phyloP scores from a whole-genome alignment of 73 alveolate species.

The Stentor roeselii region DNA sequence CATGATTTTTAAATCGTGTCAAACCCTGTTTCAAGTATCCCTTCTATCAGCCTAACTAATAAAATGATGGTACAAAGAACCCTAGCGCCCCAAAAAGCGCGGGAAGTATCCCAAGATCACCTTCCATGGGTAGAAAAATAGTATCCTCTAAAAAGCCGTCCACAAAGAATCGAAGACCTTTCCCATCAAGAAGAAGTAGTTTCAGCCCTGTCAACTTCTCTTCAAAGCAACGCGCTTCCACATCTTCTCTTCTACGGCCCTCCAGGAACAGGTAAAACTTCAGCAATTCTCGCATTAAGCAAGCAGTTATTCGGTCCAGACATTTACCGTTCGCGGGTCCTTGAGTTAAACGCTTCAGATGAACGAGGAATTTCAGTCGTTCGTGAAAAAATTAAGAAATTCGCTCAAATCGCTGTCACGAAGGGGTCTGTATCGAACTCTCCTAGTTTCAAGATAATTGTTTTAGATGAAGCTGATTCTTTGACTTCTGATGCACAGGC shows the following conservation, averaged over 20 bases:
- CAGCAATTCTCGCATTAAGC: conserved; percentile 89
- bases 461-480: conserved; percentile 99
- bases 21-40: conserved; percentile 58
- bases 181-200: conserved; percentile 83
- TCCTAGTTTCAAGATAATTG: conserved; percentile 72
- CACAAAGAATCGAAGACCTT: conserved; percentile 73
- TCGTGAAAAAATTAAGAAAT: conserved; percentile 96
- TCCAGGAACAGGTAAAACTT: conserved; percentile 97
- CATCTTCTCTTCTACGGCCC: conserved; percentile 89
- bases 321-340: conserved; percentile 87
- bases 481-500: conserved; percentile 98
- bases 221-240: conserved; percentile 60
- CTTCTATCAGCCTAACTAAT: background rate
- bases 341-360: conserved; percentile 99
- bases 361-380: conserved; percentile 99
- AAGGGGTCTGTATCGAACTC: conserved; percentile 36
- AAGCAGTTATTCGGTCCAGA: conserved; percentile 76
- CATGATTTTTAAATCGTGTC: conserved; percentile 70
- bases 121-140: conserved; percentile 78
- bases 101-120: conserved; percentile 7
- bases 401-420: conserved; percentile 66
- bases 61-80: conserved; percentile 9
- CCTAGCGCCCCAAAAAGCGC: conserved; percentile 23
- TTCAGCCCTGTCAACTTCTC: conserved; percentile 54
- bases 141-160: conserved; percentile 34